Base-by-base conservation (phyloP, 306 rosid species). In the Ziziphus jujuba region DNA sequence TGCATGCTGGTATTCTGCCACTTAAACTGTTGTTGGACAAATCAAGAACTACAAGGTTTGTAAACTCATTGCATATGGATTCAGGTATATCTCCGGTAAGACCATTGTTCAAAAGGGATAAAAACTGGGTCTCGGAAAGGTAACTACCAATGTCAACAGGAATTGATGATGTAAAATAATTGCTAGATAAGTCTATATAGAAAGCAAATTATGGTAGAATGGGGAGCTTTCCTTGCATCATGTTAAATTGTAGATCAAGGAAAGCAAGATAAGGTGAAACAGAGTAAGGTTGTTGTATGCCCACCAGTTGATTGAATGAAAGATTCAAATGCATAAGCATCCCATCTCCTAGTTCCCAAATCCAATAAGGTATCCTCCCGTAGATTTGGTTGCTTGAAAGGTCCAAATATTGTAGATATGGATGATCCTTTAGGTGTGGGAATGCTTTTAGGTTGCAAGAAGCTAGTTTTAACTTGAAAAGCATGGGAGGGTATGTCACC, bases 341-440 rank as follows among this genome's bases (percentile, higher is more conserved):
- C 22, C 55, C 55, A 24, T 0, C 19, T 0, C 8, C 12, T 11
- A 69, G 28, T 11, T 57, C 34, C 86, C 82, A 80, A 13, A 80
- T 66, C 88, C 86, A 80, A 5, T 3, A n/a, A 22, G 91, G 88
- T 23, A 83, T 54, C 23, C 47, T 31, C n/a, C 82, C 84, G 16
- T 0, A 3, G 69, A 85, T 79, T 2, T 9, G 48, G 44, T 85
- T 85, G 6, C 33, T 2, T 9, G 87, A 80, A 43, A 82, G 87
- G 70, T 82, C 85, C 33, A 85, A 60, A 72, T 2, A 0, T 2
- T 2, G 0, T 25, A 83, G 49, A 12, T 0, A n/a, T 35, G 79
- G 43, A 38, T 56, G 74, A 13, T 77, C 72, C 48, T 7, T 75
- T 69, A 78, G 83, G 36, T 36, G 19, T 5, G 83, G 88, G 31